phyloP scores from a whole-genome alignment of 768 basidiomycete species.

The Trametes cubensis region DNA sequence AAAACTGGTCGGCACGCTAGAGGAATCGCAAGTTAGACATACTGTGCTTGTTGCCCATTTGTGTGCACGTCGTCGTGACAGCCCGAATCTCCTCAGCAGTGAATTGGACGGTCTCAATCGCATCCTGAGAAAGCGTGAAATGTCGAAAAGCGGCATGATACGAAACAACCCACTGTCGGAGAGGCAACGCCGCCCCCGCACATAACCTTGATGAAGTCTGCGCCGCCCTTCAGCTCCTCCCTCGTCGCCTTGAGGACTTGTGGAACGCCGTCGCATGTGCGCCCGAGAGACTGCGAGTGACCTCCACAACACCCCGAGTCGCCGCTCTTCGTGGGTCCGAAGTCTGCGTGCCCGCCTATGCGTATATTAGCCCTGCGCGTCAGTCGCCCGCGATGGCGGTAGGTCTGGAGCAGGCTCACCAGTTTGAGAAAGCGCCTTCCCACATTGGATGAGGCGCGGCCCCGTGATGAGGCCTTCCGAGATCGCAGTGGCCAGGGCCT shows the following conservation, averaged over 20 bases:
- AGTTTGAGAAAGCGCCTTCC: conserved; percentile 44
- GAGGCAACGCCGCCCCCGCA: conserved; percentile 46
- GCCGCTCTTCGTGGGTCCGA: conserved; percentile 23
- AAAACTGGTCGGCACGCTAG: too few relatives aligned
- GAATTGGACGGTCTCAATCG: conserved; percentile 47
- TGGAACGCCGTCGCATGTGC: conserved; percentile 43
- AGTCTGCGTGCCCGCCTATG: conserved; percentile 44
- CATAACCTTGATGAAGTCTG: conserved; percentile 47
- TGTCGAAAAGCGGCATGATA: neutral
- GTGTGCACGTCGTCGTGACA: conserved; percentile 42
- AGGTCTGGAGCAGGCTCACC: conserved; percentile 21
- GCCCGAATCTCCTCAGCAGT: conserved; percentile 47
- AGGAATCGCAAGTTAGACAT: too few relatives aligned
- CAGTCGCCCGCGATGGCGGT: neutral
- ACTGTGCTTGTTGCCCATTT: conserved; percentile 46
- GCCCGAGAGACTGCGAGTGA: conserved; percentile 32
- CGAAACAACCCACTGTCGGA: conserved; percentile 36
- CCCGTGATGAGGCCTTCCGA: conserved; percentile 42
- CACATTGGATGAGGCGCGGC: conserved; percentile 43
- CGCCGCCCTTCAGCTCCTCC: conserved; percentile 43
- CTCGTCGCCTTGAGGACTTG: conserved; percentile 40
- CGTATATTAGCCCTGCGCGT: neutral
- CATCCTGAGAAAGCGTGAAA: conserved; percentile 28
- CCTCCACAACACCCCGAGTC: conserved; percentile 41
- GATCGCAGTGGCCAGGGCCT: conserved; percentile 41